Percentiles rank a stretch among this genome's conserved stretches.
Evolutionary conservation across 139 green algal genomes (phyloP).

Genomic region (Zygnema cylindricum): DNA sequence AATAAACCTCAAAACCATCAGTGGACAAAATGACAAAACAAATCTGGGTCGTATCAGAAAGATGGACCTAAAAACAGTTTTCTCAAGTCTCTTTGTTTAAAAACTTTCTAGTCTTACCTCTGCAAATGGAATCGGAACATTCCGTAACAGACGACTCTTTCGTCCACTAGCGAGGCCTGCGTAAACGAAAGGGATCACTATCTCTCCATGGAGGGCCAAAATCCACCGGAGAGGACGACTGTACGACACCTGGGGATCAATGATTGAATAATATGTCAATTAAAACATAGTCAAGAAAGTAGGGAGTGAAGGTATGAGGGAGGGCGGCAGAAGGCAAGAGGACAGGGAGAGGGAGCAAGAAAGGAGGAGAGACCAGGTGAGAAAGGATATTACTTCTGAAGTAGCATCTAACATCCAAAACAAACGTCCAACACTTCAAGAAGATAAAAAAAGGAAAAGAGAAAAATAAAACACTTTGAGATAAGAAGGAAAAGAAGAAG

Average conservation of each 20-base stretch:
- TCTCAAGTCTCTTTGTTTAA: too few species aligned
- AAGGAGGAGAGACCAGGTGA: not conserved
- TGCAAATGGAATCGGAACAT: not conserved
- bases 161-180: slow-evolving; percentile 52
- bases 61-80: too few species aligned
- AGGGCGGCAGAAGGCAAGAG: not conserved
- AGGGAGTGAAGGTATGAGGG: not conserved
- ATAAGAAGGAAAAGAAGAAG: too few species aligned
- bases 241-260: slow-evolving; percentile 72
- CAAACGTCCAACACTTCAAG: too few species aligned
- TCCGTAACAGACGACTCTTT: slow-evolving; percentile 36
- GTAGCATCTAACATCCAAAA: too few species aligned
- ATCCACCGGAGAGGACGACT: slow-evolving; percentile 93
- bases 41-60: too few species aligned
- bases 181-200: slow-evolving; percentile 75
- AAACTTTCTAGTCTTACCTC: too few species aligned
- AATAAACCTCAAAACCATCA: too few species aligned
- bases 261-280: too few species aligned
- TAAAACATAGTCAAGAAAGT: not conserved
- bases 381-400: not conserved
- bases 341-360: not conserved
- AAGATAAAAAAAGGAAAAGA: too few species aligned
- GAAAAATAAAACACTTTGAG: too few species aligned
- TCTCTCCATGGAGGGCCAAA: slow-evolving; percentile 86
- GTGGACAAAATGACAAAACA: too few species aligned